phyloP scores from a whole-genome alignment of 331 rosid species.

The Spiraea crenata region DNA sequence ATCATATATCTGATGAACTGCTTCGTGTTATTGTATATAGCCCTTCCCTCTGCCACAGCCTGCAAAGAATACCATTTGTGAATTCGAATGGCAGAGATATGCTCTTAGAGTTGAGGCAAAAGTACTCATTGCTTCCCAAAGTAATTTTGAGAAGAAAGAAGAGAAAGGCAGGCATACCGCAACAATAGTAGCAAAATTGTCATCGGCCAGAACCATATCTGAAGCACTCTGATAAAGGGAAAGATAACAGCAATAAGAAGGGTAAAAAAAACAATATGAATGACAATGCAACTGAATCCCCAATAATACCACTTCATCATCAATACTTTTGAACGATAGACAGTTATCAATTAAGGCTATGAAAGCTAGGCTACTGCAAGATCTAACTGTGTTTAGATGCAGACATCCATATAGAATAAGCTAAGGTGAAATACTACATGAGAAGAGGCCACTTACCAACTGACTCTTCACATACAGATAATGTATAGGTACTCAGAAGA shows the following conservation, averaged over 20 bases:
- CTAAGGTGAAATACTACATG: neutral
- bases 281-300: neutral
- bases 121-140: neutral
- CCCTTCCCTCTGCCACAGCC: constrained; percentile 99
- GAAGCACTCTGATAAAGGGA: constrained; percentile 72
- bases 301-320: neutral
- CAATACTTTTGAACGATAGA: neutral
- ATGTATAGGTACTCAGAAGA: constrained; percentile 8
- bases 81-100: constrained; percentile 7
- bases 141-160: neutral
- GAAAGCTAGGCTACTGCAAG: neutral
- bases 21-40: constrained; percentile 92
- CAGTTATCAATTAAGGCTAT: neutral
- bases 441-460: constrained; percentile 14
- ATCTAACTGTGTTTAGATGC: neutral
- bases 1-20: constrained; percentile 99
- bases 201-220: constrained; percentile 98
- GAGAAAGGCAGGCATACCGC: constrained; percentile 59
- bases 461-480: neutral
- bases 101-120: neutral
- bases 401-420: neutral
- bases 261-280: neutral
- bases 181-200: constrained; percentile 94
- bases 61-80: constrained; percentile 33
- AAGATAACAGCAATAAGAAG: constrained; percentile 14